Evolutionary conservation across 202 grass and related monocot genomes (phyloP).

Genomic region (Saccharum hybrid): DNA sequence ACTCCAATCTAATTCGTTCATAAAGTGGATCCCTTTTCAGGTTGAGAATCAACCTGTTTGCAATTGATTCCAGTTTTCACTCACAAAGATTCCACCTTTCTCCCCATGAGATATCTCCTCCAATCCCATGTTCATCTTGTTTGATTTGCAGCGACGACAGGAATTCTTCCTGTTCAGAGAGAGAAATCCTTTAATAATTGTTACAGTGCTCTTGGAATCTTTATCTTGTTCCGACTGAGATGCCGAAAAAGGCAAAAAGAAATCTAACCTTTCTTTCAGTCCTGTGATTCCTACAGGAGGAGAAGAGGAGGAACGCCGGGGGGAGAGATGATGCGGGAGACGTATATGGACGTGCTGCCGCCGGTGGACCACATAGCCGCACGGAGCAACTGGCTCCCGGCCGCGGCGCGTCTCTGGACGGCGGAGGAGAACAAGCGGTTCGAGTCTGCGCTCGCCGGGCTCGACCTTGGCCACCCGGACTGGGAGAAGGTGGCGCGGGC

Average conservation of each 20-base stretch:
- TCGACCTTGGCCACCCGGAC: too few species aligned
- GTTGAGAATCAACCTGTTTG: background rate
- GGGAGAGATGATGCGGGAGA: too few species aligned
- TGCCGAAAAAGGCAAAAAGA: slow-evolving; percentile 31
- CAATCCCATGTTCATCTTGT: slow-evolving; percentile 17
- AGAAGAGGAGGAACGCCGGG: too few species aligned
- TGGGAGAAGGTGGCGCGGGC: too few species aligned
- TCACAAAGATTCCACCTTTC: slow-evolving; percentile 36
- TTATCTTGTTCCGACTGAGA: slow-evolving; percentile 15
- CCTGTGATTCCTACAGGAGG: slow-evolving; percentile 40
- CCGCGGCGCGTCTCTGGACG: too few species aligned
- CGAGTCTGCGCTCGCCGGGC: too few species aligned
- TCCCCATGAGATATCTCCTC: background rate
- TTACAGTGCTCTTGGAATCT: slow-evolving; percentile 42
- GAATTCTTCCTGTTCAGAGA: background rate
- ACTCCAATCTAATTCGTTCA: slow-evolving; percentile 24
- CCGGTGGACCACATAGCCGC: too few species aligned
- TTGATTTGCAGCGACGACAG: slow-evolving; percentile 35
- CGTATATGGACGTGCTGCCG: too few species aligned
- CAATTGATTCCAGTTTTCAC: slow-evolving; percentile 19
- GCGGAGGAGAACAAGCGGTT: too few species aligned
- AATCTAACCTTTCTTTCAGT: slow-evolving; percentile 23
- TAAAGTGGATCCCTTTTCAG: slow-evolving; percentile 29
- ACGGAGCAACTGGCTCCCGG: too few species aligned
- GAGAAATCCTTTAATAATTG: background rate